Base-by-base conservation (phyloP, 1,284 basidiomycete genomes). In the Fomitopsis pinicola region DNA sequence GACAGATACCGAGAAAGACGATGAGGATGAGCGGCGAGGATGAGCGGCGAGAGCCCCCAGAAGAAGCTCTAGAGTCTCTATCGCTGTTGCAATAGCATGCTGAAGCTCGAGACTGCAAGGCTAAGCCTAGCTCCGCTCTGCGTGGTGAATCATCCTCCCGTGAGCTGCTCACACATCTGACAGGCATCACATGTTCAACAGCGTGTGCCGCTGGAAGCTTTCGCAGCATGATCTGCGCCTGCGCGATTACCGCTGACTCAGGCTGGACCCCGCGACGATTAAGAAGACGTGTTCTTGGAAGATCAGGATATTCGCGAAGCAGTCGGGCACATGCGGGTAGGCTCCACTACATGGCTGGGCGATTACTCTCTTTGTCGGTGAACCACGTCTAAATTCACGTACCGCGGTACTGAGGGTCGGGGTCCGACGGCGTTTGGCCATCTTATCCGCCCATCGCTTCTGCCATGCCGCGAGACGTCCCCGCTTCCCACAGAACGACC, bases 1-100 rank as follows among this genome's bases (percentile, higher is more conserved):
- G 28, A 38, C 15, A 10, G 42, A 48, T 9, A 42, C 45, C 9
- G 63, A 54, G 3, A 62, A 60, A 28, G 45, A 58, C 22, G 55
- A 57, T 12, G 59, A 50, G 17, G 58, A 59, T 7, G 62, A 63
- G 3, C 52, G 44, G 9, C 55, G 52, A 14, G n/a, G 58, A 59
- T 7, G 62, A 63, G 3, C 52, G 44, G 9, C 55, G 52, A 14
- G n/a, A 53, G 10, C 22, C 28, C n/a, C 15, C 7, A 17, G 60
- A 57, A 4, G 57, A 61, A 1, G 57, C 28, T 14, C 40, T 61
- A 30, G 55, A 35, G 5, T 48, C 60, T 12, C 12, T 61, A 17
- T 55, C 59, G 15, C 53, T 56, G 30, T 42, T 60, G 10, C n/a
- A 28, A 6, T 55, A 46, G 42, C 5, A 22, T 17, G 14, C 10